Conservation (phyloP, 768 basidiomycete genomes). For the Naematelia aurantialba region DNA sequence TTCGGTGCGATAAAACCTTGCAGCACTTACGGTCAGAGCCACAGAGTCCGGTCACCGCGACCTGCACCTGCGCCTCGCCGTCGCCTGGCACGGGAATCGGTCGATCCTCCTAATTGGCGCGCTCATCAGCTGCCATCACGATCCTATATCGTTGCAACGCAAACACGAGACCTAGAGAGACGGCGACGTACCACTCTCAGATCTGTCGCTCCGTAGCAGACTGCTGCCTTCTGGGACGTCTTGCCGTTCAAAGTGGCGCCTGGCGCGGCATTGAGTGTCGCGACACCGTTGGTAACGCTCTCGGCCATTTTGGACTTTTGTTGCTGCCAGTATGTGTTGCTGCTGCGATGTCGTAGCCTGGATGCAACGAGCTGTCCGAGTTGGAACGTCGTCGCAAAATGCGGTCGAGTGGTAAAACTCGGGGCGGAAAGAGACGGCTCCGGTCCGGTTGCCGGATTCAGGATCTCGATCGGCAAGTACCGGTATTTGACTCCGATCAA, state of each 20-base stretch:
- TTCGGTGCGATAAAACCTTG: background rate
- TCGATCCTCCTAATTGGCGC: constrained; percentile 56
- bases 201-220: constrained; percentile 79
- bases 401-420: background rate
- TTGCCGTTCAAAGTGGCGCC: constrained; percentile 9
- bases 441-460: background rate
- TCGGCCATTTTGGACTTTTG: background rate
- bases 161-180: background rate
- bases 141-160: background rate
- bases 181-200: constrained; percentile 60
- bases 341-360: too few species aligned
- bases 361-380: too few species aligned
- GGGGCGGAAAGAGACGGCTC: background rate
- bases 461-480: background rate
- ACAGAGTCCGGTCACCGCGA: constrained; percentile 83
- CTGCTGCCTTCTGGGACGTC: constrained; percentile 63
- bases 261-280: background rate
- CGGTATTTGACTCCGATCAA: background rate
- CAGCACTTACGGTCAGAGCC: constrained; percentile 59
- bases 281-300: background rate
- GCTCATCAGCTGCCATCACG: constrained; percentile 4
- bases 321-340: too few species aligned
- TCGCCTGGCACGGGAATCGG: constrained; percentile 66
- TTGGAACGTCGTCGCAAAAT: too few species aligned
- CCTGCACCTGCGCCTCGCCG: constrained; percentile 73